Evolutionary conservation across 495 filamentous ascomycete species (phyloP).

Genomic region (Daldinia grandis): DNA sequence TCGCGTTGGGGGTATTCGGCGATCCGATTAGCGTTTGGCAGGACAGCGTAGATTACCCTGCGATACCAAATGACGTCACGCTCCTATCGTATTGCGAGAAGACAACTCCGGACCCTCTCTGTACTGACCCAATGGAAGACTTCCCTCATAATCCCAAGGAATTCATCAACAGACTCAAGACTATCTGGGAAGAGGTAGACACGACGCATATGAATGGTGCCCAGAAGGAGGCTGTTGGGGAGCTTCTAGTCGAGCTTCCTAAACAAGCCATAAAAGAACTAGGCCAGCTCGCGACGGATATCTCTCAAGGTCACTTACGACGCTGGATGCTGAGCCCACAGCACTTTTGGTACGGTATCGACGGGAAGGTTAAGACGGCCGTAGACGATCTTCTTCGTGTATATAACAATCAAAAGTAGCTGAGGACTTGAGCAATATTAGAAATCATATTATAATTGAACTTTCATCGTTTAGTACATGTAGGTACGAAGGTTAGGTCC

Average conservation of each 20-base stretch:
- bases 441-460: not conserved
- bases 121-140: conserved; percentile 21
- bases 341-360: conserved; percentile 43
- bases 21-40: conserved; percentile 36
- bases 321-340: conserved; percentile 42
- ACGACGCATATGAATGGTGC: conserved; percentile 32
- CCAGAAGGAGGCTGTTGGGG: conserved; percentile 29
- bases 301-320: conserved; percentile 26
- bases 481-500: not conserved
- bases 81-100: conserved; percentile 38
- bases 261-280: conserved; percentile 29
- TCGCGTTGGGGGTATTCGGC: conserved; percentile 38
- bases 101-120: conserved; percentile 33
- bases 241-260: conserved; percentile 28
- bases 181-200: conserved; percentile 34
- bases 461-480: too few species aligned
- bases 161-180: conserved; percentile 26
- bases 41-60: conserved; percentile 28
- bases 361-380: conserved; percentile 27
- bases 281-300: conserved; percentile 28
- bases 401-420: conserved; percentile 16
- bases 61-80: conserved; percentile 11
- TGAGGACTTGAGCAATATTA: not conserved
- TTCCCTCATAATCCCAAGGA: conserved; percentile 15
- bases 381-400: conserved; percentile 27